Conservation (phyloP, 2,329 filamentous ascomycete species). For the Pseudocercospora fijiensis region DNA sequence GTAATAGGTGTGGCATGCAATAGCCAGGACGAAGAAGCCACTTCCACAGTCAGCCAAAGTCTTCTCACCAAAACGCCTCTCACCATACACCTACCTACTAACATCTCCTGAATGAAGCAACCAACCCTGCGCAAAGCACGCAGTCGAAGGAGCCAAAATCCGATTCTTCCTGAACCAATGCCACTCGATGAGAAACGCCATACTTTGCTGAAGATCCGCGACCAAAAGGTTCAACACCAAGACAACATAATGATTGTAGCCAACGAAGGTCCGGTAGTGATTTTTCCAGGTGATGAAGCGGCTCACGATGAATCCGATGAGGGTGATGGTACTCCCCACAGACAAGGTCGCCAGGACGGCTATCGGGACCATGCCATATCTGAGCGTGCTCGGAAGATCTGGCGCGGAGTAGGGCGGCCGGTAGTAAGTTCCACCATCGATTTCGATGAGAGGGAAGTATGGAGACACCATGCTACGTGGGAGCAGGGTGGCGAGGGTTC, state of each 20-base stretch:
- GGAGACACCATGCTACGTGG: conserved; percentile 17
- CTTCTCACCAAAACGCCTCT: too few relatives aligned
- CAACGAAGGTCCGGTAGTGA: conserved; percentile 35
- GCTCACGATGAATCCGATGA: conserved; percentile 36
- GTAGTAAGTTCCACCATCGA: conserved; percentile 32
- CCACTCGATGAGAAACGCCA: conserved; percentile 63
- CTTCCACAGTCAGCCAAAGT: conserved; percentile 49
- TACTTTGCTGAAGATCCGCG: conserved; percentile 65
- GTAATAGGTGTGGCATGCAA: conserved; percentile 66
- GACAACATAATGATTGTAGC: conserved; percentile 64
- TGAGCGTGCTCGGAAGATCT: conserved; percentile 25
- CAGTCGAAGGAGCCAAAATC: conserved; percentile 54
- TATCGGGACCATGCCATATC: conserved; percentile 34
- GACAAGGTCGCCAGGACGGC: conserved; percentile 35
- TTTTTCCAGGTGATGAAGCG: conserved; percentile 36
- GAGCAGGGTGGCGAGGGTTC: too few relatives aligned
- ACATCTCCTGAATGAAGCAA: conserved; percentile 67
- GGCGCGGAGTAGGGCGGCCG: conserved; percentile 34
- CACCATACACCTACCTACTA: conserved; percentile 44
- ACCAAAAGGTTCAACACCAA: conserved; percentile 68
- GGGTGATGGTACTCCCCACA: conserved; percentile 29
- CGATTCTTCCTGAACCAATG: conserved; percentile 57
- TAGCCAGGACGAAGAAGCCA: conserved; percentile 65
- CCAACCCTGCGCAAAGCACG: conserved; percentile 67
- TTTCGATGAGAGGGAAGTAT: conserved; percentile 25